phyloP scores from a whole-genome alignment of 2,329 filamentous ascomycete species.

The Fusarium longipes region DNA sequence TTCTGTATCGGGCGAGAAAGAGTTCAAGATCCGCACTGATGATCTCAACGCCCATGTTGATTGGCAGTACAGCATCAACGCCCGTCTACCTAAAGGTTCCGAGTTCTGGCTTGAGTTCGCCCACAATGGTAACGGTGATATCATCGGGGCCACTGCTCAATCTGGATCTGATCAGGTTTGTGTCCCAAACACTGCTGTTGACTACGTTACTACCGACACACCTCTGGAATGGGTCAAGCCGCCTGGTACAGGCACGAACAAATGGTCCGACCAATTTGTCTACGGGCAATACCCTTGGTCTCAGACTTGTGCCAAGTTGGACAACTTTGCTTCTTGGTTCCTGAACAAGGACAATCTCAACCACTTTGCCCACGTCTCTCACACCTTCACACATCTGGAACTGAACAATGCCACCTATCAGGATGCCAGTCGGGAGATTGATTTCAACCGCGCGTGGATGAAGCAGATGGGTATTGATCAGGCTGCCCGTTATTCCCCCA shows the following conservation, averaged over 20 bases:
- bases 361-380: constrained; percentile 30
- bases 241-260: constrained; percentile 18
- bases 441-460: constrained; percentile 35
- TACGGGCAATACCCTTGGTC: constrained; percentile 23
- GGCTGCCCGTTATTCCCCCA: constrained; percentile 17
- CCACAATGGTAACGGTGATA: constrained; percentile 35
- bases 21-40: constrained; percentile 29
- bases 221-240: constrained; percentile 28
- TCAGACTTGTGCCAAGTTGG: constrained; percentile 24
- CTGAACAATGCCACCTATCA: constrained; percentile 36
- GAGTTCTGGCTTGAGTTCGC: constrained; percentile 31
- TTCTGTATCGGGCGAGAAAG: constrained; percentile 6
- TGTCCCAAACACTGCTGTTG: constrained; percentile 4
- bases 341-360: constrained; percentile 25
- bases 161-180: not conserved
- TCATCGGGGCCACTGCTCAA: constrained; percentile 11
- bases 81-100: constrained; percentile 26
- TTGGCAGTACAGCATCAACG: constrained; percentile 31
- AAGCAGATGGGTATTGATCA: constrained; percentile 27
- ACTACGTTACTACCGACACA: constrained; percentile 19
- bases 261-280: constrained; percentile 16
- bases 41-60: constrained; percentile 29
- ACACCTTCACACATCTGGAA: constrained; percentile 32
- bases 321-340: constrained; percentile 35
- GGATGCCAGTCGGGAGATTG: constrained; percentile 28